These are phyloP conservation scores for Globisporangium viniferum DNA, from an alignment of 352 stramenopile genomes.

Conservation along the genomic window DNA sequence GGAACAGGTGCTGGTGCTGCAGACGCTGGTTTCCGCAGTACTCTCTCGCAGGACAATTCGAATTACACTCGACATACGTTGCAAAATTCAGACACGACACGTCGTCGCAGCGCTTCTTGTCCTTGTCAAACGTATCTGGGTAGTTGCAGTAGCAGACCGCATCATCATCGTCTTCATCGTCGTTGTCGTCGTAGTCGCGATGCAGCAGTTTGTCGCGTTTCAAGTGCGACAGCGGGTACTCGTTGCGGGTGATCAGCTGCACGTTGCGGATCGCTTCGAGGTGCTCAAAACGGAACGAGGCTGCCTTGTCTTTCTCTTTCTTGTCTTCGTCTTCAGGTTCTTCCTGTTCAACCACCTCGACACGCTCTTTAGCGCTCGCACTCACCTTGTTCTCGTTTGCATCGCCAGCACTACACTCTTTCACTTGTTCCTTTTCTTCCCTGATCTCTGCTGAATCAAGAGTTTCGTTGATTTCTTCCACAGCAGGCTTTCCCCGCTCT, in stretches of 20 bases:
- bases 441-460: not conserved
- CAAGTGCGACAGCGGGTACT: constrained; percentile 68
- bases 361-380: not conserved
- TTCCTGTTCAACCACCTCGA: not conserved
- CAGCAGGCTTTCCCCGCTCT: not conserved
- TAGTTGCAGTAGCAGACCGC: constrained; percentile 58
- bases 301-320: constrained; percentile 4
- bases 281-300: constrained; percentile 39
- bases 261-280: constrained; percentile 66
- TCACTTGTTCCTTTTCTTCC: not conserved
- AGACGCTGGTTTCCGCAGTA: constrained; percentile 75
- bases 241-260: constrained; percentile 57
- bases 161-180: constrained; percentile 49
- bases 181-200: constrained; percentile 26
- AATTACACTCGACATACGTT: constrained; percentile 80
- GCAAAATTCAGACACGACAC: constrained; percentile 89
- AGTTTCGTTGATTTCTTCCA: not conserved
- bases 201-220: constrained; percentile 24
- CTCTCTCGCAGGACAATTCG: constrained; percentile 39
- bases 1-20: constrained; percentile 66
- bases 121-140: constrained; percentile 38
- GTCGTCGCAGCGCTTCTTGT: constrained; percentile 63
- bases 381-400: not conserved
- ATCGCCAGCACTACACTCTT: not conserved
- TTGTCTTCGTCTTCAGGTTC: constrained; percentile 3